Conservation (phyloP, 139 green algal genomes). For the Chlorella sp. region DNA sequence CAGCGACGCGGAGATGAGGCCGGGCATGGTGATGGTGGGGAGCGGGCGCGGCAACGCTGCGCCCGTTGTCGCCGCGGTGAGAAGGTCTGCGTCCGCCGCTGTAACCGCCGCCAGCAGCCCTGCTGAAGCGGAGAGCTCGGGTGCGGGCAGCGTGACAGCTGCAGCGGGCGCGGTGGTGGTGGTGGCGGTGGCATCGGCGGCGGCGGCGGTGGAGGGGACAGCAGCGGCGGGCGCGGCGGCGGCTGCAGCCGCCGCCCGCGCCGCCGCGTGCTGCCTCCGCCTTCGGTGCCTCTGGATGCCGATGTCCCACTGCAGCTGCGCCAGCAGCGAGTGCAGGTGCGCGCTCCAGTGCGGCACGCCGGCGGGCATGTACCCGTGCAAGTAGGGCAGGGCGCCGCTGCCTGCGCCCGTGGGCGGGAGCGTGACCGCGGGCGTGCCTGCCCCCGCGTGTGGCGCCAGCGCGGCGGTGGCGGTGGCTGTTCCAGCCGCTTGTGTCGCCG, state of each 20-base stretch:
- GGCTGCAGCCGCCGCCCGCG: background rate
- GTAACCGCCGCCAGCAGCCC: too few relatives aligned
- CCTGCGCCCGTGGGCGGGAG: too few relatives aligned
- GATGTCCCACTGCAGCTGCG: conserved; percentile 47
- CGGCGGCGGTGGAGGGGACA: background rate
- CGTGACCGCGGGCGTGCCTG: too few relatives aligned
- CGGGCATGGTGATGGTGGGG: too few relatives aligned
- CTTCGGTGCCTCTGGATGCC: conserved; percentile 35
- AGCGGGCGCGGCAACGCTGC: too few relatives aligned
- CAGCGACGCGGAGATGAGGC: too few relatives aligned
- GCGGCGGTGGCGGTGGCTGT: too few relatives aligned
- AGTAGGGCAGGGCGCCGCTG: too few relatives aligned
- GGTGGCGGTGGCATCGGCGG: background rate
- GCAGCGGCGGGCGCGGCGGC: conserved; percentile 6
- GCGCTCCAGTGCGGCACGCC: conserved; percentile 34
- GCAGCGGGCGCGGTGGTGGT: background rate
- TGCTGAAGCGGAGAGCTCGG: background rate
- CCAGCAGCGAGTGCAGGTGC: conserved; percentile 36
- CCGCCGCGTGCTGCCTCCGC: conserved; percentile 12
- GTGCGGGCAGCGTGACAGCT: background rate
- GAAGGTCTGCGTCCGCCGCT: too few relatives aligned
- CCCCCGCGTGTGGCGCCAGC: too few relatives aligned
- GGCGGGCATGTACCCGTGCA: too few relatives aligned
- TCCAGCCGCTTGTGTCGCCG: background rate
- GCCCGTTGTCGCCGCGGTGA: too few relatives aligned